Base-by-base conservation (phyloP, 2,329 filamentous ascomycete species). In the Myriosclerotinia scirpicola region DNA sequence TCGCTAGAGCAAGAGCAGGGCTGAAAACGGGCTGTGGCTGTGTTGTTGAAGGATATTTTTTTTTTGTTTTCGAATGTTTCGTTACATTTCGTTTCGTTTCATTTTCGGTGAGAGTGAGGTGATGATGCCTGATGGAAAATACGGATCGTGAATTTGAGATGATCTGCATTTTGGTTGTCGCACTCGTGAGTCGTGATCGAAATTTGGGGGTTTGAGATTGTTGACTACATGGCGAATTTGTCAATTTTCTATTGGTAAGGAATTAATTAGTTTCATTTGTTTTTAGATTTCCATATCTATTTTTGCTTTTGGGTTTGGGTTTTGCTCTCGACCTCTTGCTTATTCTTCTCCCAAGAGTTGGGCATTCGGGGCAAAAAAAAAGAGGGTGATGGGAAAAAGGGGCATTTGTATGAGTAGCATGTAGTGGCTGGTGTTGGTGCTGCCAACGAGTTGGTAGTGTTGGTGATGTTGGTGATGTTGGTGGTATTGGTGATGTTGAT, bases 151-250 rank as follows among this genome's bases (percentile, higher is more conserved):
- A 36, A 54, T 20, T 36, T 54, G 26, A 34, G 30, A 12, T 54
- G 60, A 65, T 65, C 63, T 60, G 22, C 46, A 65, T 42, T 59
- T 48, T 59, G 7, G 36, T 15, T 52, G 34, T 59, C 36, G 54
- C 46, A 60, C 63, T 52, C 63, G 54, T 65, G 63, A 60, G 26
- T 26, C 26, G 26, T 26, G 26, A 26, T 59, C 46, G 26, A 50
- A 60, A 34, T 53, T 61, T 26, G 44, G 15, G 36, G 54, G 63
- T 53, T 59, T 36, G 63, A 65, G 22, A 40, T 26, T 65, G 15
- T 64, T 53, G 63, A 60, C 54, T 65, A 52, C 46, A 53, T 53
- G 53, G 63, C 20, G 5, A 46, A 65, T 60, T 46, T 44, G 14
- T 53, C 46, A 17, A 26, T 42, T 54, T 36, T 40, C 36, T 61